Conservation (phyloP, 257 asterid genomes). For the Echites panduratus region DNA sequence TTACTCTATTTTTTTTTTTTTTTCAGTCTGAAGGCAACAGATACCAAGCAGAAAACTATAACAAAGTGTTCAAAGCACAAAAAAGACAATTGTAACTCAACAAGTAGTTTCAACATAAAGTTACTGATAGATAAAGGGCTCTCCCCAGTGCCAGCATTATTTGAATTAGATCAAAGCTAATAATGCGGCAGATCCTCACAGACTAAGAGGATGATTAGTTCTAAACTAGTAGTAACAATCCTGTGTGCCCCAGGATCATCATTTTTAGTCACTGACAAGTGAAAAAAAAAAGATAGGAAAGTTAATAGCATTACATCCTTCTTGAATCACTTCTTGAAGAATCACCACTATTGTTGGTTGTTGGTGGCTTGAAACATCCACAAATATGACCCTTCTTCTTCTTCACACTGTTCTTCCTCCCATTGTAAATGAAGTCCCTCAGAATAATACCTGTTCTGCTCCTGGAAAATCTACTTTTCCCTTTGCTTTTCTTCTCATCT, state of each 20-base stretch:
- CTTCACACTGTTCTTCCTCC: slow-evolving; percentile 54
- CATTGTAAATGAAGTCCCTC: slow-evolving; percentile 65
- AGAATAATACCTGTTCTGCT: slow-evolving; percentile 43
- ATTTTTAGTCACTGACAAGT: slow-evolving; percentile 8
- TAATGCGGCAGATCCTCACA: slow-evolving; percentile 29
- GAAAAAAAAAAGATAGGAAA: slow-evolving; percentile 12
- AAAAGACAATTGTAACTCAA: slow-evolving; percentile 4
- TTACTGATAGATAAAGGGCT: background rate
- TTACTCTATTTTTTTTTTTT: too few species aligned
- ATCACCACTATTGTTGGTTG: too few species aligned
- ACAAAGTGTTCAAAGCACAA: background rate
- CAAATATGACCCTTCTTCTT: slow-evolving; percentile 53
- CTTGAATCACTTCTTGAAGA: slow-evolving; percentile 32
- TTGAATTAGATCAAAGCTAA: slow-evolving; percentile 34
- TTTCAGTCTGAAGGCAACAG: background rate
- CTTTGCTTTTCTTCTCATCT: slow-evolving; percentile 60
- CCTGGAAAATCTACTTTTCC: slow-evolving; percentile 44
- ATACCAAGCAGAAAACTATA: background rate
- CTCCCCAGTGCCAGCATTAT: slow-evolving; percentile 29
- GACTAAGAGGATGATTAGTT: slow-evolving; percentile 25
- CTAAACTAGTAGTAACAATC: slow-evolving; percentile 16
- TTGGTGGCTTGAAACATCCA: slow-evolving; percentile 65
- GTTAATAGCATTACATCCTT: slow-evolving; percentile 19
- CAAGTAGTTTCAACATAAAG: background rate
- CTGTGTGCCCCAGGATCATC: slow-evolving; percentile 22